Percentiles rank a stretch among this genome's conserved stretches.
phyloP scores from a whole-genome alignment of 2,329 filamentous ascomycete genomes.

The Scopulariopsis brevicaulis region DNA sequence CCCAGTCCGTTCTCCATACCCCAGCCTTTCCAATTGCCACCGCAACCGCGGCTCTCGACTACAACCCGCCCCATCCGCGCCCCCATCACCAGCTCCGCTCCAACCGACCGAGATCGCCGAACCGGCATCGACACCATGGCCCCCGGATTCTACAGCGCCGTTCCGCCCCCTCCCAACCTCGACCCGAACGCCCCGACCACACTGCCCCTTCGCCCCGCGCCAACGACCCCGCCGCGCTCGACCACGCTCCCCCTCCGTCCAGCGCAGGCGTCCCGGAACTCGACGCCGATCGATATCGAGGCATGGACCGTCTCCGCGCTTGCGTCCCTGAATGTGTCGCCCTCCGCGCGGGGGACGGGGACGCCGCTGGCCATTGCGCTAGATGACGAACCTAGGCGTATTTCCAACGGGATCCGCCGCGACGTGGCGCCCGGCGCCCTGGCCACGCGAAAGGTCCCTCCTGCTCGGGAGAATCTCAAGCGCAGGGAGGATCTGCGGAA shows the following conservation, averaged over 20 bases:
- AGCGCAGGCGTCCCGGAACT: too few species aligned
- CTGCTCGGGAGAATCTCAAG: constrained; percentile 41
- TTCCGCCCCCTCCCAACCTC: constrained; percentile 34
- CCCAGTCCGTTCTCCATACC: not conserved
- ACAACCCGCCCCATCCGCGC: not conserved
- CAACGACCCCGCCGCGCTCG: not conserved
- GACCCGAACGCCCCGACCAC: constrained; percentile 10
- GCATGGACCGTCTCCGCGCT: constrained; percentile 54
- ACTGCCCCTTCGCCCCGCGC: constrained; percentile 6
- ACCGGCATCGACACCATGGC: not conserved
- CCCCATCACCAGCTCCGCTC: not conserved
- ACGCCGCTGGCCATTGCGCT: constrained; percentile 64
- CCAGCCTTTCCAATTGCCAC: not conserved
- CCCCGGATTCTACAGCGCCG: constrained; percentile 30
- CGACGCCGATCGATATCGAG: constrained; percentile 42
- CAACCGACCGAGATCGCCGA: not conserved
- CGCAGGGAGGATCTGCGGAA: constrained; percentile 68
- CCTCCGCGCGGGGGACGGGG: constrained; percentile 46
- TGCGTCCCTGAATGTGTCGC: constrained; percentile 41
- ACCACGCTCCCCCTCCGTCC: constrained; percentile 9
- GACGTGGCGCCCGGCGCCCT: constrained; percentile 3
- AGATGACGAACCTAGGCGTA: constrained; percentile 34
- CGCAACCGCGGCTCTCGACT: not conserved
- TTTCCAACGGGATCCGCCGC: not conserved
- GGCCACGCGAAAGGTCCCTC: constrained; percentile 31